These are phyloP conservation scores for Quercus gilva DNA, from an alignment of 306 rosid genomes.

Conservation along the genomic window DNA sequence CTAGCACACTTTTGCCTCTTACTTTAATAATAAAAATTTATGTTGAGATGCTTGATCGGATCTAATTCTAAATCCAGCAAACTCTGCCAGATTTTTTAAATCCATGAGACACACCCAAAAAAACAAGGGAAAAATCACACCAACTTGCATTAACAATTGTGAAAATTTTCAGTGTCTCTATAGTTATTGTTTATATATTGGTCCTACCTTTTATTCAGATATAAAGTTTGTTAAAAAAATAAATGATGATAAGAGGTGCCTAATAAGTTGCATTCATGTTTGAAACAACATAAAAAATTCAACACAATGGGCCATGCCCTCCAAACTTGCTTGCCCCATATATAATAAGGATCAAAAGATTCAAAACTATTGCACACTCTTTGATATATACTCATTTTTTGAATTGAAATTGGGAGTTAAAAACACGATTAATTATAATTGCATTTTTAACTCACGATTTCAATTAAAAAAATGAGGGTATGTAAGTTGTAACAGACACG, in stretches of 20 bases:
- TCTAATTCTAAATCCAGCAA: neutral
- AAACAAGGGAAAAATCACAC: no score
- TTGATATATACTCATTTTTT: no score
- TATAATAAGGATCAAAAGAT: no score
- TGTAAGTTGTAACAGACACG: no score
- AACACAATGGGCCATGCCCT: neutral
- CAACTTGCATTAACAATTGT: no score
- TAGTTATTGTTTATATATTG: no score
- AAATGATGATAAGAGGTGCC: neutral
- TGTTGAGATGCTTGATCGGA: neutral
- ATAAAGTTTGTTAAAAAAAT: neutral
- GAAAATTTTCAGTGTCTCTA: no score
- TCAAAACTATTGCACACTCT: no score
- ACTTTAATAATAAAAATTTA: no score
- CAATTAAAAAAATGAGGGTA: accelerated
- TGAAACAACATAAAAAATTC: neutral
- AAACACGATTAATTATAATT: no score
- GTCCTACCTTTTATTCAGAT: neutral
- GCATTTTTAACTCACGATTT: accelerated
- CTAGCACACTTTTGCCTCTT: no score
- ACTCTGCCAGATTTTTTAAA: neutral
- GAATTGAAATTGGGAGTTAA: accelerated
- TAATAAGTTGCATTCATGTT: neutral
- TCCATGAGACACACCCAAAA: neutral
- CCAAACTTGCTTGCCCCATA: no score